A percentile compares a stretch with the other conserved stretches of the same genome.
These are phyloP conservation scores for Saccharomycopsis lassenensis DNA, from an alignment of 805 yeast genomes.

Conservation along the genomic window DNA sequence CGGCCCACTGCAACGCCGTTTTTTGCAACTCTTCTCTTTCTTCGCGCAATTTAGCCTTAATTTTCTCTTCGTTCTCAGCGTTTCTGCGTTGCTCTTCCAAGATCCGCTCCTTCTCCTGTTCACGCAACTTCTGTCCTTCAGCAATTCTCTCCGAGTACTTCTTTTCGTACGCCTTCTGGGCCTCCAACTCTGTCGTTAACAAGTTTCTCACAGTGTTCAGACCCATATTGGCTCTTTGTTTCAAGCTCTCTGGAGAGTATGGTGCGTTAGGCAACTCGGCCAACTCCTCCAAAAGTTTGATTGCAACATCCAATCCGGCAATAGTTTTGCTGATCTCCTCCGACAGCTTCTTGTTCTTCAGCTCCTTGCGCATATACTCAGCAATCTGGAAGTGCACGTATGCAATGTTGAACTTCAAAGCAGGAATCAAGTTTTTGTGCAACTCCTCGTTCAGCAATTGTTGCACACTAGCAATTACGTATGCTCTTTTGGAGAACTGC, in stretches of 20 bases:
- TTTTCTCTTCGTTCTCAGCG: conserved; percentile 36
- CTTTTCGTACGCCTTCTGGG: conserved; percentile 58
- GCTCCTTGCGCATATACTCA: conserved; percentile 59
- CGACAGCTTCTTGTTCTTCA: conserved; percentile 46
- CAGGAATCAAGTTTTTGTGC: conserved; percentile 22
- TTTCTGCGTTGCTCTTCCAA: conserved; percentile 37
- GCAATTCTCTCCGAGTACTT: conserved; percentile 49
- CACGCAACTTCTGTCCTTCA: conserved; percentile 59
- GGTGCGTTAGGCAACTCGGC: conserved; percentile 59
- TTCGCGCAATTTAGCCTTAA: conserved; percentile 40
- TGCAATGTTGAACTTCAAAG: conserved; percentile 68
- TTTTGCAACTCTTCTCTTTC: conserved; percentile 36
- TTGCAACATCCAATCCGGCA: conserved; percentile 50
- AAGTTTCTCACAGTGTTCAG: conserved; percentile 61
- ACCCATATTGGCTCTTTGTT: conserved; percentile 82
- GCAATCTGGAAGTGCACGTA: conserved; percentile 80
- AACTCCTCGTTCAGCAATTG: conserved; percentile 24
- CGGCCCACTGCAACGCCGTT: conserved; percentile 47
- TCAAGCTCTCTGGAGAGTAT: conserved; percentile 66
- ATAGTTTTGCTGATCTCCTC: conserved; percentile 49
- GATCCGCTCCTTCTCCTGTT: conserved; percentile 42
- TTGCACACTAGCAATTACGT: conserved; percentile 25
- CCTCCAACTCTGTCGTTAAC: conserved; percentile 56
- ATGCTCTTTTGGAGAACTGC: conserved; percentile 51
- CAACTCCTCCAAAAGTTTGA: conserved; percentile 44